These are phyloP conservation scores for Camellia sinensis DNA, from an alignment of 148 eudicot genomes.

Conservation along the genomic window DNA sequence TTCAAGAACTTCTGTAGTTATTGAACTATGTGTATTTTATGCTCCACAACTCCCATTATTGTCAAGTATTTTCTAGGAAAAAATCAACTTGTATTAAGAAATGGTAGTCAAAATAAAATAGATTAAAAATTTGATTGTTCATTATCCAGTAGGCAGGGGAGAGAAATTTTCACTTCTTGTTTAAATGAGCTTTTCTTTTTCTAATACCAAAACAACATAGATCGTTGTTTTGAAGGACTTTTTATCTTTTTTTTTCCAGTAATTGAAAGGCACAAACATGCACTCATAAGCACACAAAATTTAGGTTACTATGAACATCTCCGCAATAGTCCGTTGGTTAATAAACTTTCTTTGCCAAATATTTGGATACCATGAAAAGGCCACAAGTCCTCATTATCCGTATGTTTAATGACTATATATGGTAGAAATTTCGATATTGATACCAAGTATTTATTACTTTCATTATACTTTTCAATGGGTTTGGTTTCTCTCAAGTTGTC, in stretches of 20 bases:
- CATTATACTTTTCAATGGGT: too few species aligned
- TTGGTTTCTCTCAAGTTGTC: too few species aligned
- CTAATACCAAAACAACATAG: not conserved
- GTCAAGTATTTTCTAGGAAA: too few species aligned
- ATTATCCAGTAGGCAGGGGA: not conserved
- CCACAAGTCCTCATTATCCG: not conserved
- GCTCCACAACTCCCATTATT: too few species aligned
- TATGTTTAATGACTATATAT: not conserved
- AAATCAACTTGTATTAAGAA: not conserved
- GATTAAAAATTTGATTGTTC: not conserved
- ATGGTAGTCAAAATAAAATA: not conserved
- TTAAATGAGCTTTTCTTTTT: not conserved
- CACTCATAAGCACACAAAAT: not conserved
- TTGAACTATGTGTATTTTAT: too few species aligned
- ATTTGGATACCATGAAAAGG: not conserved
- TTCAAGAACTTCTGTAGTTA: too few species aligned
- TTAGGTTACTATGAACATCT: not conserved
- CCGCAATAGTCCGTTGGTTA: not conserved
- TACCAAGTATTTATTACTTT: not conserved
- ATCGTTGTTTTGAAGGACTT: not conserved
- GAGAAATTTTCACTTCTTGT: not conserved
- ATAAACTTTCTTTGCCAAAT: not conserved
- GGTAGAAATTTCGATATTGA: not conserved
- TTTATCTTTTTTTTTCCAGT: too few species aligned
- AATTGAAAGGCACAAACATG: too few species aligned